Evolutionary conservation across 202 grass and related monocot genomes (phyloP).

Genomic region (Schoenoplectus triqueter): DNA sequence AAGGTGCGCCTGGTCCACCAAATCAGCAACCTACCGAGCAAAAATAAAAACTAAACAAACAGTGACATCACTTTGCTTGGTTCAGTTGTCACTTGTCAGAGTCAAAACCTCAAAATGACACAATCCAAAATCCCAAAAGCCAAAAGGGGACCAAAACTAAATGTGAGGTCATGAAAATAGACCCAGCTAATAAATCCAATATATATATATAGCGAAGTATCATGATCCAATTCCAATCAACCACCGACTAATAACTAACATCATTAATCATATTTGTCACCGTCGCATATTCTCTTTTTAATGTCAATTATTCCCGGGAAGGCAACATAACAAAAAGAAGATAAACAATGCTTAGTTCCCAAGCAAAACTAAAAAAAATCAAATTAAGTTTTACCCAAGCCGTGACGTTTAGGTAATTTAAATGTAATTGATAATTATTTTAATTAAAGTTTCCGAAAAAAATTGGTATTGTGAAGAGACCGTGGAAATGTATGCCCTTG

Average conservation of each 20-base stretch:
- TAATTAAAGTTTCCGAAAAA: background rate
- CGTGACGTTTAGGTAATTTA: background rate
- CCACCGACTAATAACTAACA: conserved; percentile 32
- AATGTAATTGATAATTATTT: background rate
- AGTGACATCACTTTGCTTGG: background rate
- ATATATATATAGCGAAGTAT: conserved; percentile 13
- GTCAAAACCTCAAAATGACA: background rate
- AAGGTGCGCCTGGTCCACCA: background rate
- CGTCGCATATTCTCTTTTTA: background rate
- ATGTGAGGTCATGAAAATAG: background rate
- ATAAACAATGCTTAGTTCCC: background rate
- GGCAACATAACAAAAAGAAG: background rate
- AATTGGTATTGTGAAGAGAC: background rate
- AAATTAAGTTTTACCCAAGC: background rate
- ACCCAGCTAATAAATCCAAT: conserved; percentile 13
- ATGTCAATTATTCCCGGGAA: background rate
- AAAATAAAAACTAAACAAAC: background rate
- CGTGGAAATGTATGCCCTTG: no score
- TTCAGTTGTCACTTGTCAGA: conserved; percentile 22
- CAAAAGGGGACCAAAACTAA: background rate
- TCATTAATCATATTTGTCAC: conserved; percentile 16
- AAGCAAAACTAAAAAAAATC: background rate
- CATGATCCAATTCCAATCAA: conserved; percentile 5
- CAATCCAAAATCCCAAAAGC: background rate
- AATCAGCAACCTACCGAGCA: background rate